Percentiles rank a stretch among this genome's conserved stretches.
Conservation (phyloP, 345 rosid genomes). For the Cardamine chenopodiifolia region DNA sequence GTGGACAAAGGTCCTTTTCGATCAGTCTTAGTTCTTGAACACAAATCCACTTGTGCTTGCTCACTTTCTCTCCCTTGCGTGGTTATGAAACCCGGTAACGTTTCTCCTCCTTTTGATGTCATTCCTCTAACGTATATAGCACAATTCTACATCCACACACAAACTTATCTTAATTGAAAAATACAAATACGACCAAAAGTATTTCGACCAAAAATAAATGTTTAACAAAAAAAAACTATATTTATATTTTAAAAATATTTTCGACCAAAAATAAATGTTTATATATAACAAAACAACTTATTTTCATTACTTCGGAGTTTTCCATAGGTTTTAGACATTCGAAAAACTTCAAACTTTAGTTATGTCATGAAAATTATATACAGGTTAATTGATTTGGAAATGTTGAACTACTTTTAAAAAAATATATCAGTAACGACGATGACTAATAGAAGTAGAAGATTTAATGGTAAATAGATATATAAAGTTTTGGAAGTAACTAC, state of each 20-base stretch:
- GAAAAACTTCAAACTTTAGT: too few species aligned
- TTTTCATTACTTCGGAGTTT: neutral
- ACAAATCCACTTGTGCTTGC: slow-evolving; percentile 38
- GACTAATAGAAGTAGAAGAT: neutral
- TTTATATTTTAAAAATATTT: too few species aligned
- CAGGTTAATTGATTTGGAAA: too few species aligned
- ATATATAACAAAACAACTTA: neutral
- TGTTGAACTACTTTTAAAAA: neutral
- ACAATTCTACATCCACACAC: slow-evolving; percentile 25
- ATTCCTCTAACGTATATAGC: slow-evolving; percentile 33
- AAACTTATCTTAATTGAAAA: neutral
- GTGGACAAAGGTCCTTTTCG: too few species aligned
- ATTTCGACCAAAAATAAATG: neutral
- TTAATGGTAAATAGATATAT: neutral
- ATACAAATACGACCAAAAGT: neutral
- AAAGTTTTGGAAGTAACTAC: neutral
- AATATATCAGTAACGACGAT: neutral
- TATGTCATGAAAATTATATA: too few species aligned
- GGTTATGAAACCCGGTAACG: too few species aligned
- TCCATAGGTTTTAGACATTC: neutral
- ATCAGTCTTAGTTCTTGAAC: slow-evolving; percentile 26
- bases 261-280: too few species aligned
- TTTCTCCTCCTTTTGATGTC: neutral
- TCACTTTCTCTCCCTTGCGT: slow-evolving; percentile 40
- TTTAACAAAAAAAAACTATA: too few species aligned